Base-by-base conservation (phyloP, 768 basidiomycete genomes). In the Trametes punicea region DNA sequence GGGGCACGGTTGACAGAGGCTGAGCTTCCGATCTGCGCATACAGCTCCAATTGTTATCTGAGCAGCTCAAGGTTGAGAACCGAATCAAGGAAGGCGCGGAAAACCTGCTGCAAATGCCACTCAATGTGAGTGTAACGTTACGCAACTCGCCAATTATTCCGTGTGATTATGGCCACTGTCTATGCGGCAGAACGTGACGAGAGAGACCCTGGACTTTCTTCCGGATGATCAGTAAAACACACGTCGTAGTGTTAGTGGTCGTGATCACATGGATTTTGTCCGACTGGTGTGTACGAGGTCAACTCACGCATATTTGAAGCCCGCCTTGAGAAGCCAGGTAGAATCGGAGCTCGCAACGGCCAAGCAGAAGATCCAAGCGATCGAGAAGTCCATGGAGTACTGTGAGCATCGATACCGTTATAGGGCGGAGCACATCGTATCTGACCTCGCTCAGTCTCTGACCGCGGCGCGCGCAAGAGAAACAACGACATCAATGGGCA, bases 71-170 rank as follows among this genome's bases (percentile, higher is more conserved):
- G 50, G 78, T 89, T 57, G 87, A 94, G 72, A 83, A 82, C 59
- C 79, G 88, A 51, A 92, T 97, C 59, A 92, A 85, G 68, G 93
- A 93, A 70, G 94, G 94, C 10, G 94, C 94, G 0, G 92, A 95
- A 75, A 93, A 89, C 62, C 78, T 98, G 58, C 75, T 97, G 13
- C 83, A 84, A 62, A 85, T 90, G 72, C 72, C 77, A 29, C 65
- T 84, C 36, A 76, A 76, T 42, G 85, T 85, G 56, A 64, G 76
- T 60, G 2, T 23, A 9, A 26, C 9, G 15, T 15, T 15, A 16
- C 2, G 34, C 15, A 15, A 7, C 20, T 36, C 5, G 2, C 20
- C 27, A n/a, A 15, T 51, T 10, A 33, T 39, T 38, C 11, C n/a
- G 46, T 25, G 29, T 46, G 20, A 51, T 49, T 36, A 29, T 10